Evolutionary conservation across 129 eudicot species (phyloP), one percentile per base, ranked within the genome.

Genomic region (Silybum marianum): DNA sequence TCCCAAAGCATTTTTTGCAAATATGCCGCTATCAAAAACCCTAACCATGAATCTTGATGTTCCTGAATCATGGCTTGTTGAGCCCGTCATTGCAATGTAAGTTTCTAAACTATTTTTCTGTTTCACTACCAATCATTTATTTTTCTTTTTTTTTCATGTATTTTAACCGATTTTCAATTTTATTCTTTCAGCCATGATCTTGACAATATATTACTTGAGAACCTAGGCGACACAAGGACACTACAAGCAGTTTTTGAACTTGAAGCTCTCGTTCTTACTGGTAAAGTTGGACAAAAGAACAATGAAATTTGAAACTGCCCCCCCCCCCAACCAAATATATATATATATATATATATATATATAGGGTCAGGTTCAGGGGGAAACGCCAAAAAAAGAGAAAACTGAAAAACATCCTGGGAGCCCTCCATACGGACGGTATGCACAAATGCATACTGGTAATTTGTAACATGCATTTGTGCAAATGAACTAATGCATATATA

Each of bases 1-100:
- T 73, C 99, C 99, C 22, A 95, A 92, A 87, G 97, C 99, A 71
- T 95, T 95, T 83, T 95, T 95, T 69, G 99, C 99, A 34, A 95
- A 95, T 77, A 95, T 95, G 99, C 99, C 99, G 30, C 90, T 92
- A 26, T 92, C 97, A 16, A 95, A 95, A 85, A 95, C 99, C 51
- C 90, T 95, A 77, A 95, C 99, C 80, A 95, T 95, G 99, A 95
- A 95, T 90, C 97, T 95, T 86, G 99, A 95, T 87, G 99, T 95
- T 84, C 99, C 99, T 78, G 99, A 95, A 87, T 94, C 99, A 62
- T 95, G 99, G 99, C 97, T 95, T 75, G 91, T 95, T 78, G 97
- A 95, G 81, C 97, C 99, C 58, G 94, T 95, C 63, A 82, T 92
- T 87, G 99, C 99, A 69, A 72, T 95, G 99, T 95, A 90, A 77